A percentile compares a stretch with the other conserved stretches of the same genome.
These are phyloP conservation scores for Margaritispora aquatica DNA, from an alignment of 495 filamentous ascomycete genomes.

Conservation along the genomic window DNA sequence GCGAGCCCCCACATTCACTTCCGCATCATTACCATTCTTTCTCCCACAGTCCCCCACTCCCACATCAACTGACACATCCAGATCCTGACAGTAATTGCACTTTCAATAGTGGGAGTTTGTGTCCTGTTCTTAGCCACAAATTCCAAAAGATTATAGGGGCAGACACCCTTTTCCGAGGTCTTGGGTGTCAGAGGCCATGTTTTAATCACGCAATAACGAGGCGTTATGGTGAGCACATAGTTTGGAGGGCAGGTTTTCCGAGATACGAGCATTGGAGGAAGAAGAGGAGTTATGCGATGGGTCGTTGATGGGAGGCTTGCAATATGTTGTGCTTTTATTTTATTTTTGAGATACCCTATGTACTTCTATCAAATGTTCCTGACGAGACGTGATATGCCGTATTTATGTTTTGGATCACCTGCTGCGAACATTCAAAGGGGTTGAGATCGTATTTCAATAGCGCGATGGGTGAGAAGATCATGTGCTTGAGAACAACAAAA, in stretches of 20 bases:
- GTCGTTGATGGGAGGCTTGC: too few relatives aligned
- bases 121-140: constrained; percentile 37
- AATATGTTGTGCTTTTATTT: too few relatives aligned
- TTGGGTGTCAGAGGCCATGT: background rate
- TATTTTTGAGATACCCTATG: too few relatives aligned
- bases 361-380: too few relatives aligned
- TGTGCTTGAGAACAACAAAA: too few relatives aligned
- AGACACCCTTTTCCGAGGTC: background rate
- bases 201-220: background rate
- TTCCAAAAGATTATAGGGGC: constrained; percentile 14
- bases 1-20: background rate
- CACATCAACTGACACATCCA: constrained; percentile 17
- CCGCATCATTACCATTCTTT: background rate
- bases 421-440: too few relatives aligned
- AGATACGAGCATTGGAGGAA: background rate
- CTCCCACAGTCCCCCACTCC: background rate
- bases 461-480: too few relatives aligned
- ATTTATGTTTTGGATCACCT: too few relatives aligned
- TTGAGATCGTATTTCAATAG: too few relatives aligned
- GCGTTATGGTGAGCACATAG: background rate
- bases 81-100: constrained; percentile 70
- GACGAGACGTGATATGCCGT: too few relatives aligned
- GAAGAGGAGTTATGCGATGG: background rate
- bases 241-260: too few relatives aligned
- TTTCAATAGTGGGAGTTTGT: constrained; percentile 75